Evolutionary conservation across 1,284 basidiomycete species (phyloP).

Genomic region (Sanghuangporus weigelae): DNA sequence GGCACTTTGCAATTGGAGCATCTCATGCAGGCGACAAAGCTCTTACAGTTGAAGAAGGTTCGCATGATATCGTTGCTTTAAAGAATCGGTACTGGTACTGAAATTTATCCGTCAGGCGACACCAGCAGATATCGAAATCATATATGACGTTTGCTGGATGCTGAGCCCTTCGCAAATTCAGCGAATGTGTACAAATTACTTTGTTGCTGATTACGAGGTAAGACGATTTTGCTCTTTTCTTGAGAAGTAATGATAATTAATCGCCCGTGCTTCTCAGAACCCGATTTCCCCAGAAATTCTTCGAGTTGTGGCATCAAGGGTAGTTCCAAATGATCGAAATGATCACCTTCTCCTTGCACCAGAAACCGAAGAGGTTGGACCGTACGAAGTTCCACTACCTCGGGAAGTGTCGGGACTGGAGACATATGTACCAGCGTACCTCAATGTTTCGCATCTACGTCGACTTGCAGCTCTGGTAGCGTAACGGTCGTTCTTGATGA

Average conservation of each 20-base stretch:
- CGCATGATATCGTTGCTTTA: conserved; percentile 18
- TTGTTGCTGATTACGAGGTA: conserved; percentile 97
- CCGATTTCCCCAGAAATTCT: conserved; percentile 96
- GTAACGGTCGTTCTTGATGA: conserved; percentile 27
- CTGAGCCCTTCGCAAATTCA: conserved; percentile 99
- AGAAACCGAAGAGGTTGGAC: conserved; percentile 92
- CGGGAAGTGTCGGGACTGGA: conserved; percentile 85
- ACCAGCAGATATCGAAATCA: conserved; percentile 93
- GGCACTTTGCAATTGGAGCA: conserved; percentile 97
- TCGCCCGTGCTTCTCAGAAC: conserved; percentile 46
- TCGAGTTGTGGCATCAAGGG: conserved; percentile 91
- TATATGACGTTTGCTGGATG: conserved; percentile 99
- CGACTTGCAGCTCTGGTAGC: conserved; percentile 79
- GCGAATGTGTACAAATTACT: conserved; percentile 97
- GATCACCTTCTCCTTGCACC: conserved; percentile 92
- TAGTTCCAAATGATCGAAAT: conserved; percentile 91
- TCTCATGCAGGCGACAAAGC: conserved; percentile 98
- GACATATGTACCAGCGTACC: conserved; percentile 83
- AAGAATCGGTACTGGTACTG: conserved; percentile 9
- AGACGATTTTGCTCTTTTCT: conserved; percentile 17
- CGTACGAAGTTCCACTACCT: conserved; percentile 83
- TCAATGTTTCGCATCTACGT: conserved; percentile 79
- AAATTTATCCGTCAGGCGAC: conserved; percentile 55
- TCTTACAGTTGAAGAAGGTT: conserved; percentile 97
- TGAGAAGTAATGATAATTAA: neutral